Evolutionary conservation across 2,329 filamentous ascomycete genomes (phyloP), one percentile per base, ranked within the genome.

Genomic region (Bipolaris sorokiniana): DNA sequence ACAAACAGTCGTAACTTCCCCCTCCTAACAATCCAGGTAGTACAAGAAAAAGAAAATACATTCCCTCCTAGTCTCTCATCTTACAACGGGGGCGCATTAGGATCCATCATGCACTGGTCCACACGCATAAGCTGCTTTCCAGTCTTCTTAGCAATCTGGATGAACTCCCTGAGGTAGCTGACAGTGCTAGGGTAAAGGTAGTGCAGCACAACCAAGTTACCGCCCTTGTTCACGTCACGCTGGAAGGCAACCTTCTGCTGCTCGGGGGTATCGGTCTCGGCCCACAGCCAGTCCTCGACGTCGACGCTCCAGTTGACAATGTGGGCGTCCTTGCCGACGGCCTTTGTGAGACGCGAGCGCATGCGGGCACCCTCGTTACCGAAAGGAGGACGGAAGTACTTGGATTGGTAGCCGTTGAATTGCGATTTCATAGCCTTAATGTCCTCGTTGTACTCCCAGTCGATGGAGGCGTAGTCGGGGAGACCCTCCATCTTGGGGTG

Each of bases 201-300:
- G 74, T 90, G 88, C 82, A 90, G 84, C 11, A 90, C 88, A 0
- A 88, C 86, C 48, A 90, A 76, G 61, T 83, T 82, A 1, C 88
- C 88, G 1, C 88, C 88, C 65, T 82, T 84, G 22, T 79, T 78
- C 2, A 90, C 81, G 68, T 88, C 86, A 3, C 84, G 80, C 69
- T 84, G 81, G 76, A 90, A 90, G 11, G 87, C 85, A 3, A 85
- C 84, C 13, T 89, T 76, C 75, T 90, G 88, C 67, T 86, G 86
- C 77, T 89, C 84, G 0, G 88, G 88, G 3, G 86, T 89, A 41
- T 76, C 67, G 0, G 80, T 83, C 69, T 82, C 76, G 1, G 86
- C 87, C 86, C 87, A 90, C 22, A 88, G 67, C 86, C 87, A 90
- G 70, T 90, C 88, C 77, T 90, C 86, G 31, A 90, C 84, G 66